Conservation (phyloP, 371 early-diverging fungal species). For the Lichtheimia corymbifera region DNA sequence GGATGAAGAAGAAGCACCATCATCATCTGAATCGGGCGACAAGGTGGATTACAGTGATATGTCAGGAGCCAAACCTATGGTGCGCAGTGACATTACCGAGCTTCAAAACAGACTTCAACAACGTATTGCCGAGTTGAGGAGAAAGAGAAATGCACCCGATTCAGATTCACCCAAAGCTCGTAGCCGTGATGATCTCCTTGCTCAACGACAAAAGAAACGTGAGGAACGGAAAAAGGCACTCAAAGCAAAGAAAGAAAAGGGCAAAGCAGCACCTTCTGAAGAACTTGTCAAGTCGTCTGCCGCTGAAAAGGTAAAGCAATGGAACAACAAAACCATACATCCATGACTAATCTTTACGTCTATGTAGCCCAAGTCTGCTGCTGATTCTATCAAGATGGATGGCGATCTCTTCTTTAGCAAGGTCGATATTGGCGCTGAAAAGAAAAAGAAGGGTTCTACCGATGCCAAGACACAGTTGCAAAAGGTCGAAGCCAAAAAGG, state of each 20-base stretch:
- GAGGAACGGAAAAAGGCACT: constrained; percentile 68
- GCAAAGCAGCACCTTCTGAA: constrained; percentile 47
- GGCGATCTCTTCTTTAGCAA: constrained; percentile 73
- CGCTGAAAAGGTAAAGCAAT: constrained; percentile 1
- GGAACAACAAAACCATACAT: not conserved
- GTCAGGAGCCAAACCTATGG: constrained; percentile 34
- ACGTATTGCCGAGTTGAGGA: constrained; percentile 69
- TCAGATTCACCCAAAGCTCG: constrained; percentile 47
- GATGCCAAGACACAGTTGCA: constrained; percentile 77
- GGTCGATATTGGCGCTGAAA: constrained; percentile 61
- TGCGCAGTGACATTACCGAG: constrained; percentile 58
- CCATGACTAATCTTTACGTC: not conserved
- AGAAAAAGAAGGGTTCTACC: constrained; percentile 69
- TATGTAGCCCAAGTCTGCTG: constrained; percentile 18
- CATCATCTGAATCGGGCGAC: constrained; percentile 22
- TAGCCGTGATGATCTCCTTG: constrained; percentile 75
- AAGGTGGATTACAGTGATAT: constrained; percentile 28
- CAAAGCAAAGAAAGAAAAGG: constrained; percentile 72
- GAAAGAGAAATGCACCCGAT: constrained; percentile 65
- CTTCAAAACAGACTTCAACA: constrained; percentile 70
- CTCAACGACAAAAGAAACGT: constrained; percentile 77
- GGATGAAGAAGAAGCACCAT: constrained; percentile 21
- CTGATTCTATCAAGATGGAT: constrained; percentile 58
- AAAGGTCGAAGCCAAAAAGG: constrained; percentile 75
- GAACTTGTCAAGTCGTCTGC: constrained; percentile 50